Conservation (phyloP, 2,329 filamentous ascomycete species). For the Xylariaceae sp. region DNA sequence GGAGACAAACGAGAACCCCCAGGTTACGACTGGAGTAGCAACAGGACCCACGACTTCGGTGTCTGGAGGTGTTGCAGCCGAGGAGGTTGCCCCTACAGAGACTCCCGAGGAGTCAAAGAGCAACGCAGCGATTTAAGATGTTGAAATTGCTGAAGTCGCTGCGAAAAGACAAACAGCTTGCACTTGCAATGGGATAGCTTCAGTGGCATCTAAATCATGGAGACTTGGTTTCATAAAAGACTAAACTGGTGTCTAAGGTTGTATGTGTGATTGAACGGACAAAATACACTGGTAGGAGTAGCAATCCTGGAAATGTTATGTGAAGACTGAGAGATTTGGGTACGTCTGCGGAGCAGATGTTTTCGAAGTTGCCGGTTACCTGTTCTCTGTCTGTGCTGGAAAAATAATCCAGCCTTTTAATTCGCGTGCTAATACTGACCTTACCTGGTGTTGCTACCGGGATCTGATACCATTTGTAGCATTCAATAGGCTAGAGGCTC, state of each 20-base stretch:
- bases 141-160: not conserved
- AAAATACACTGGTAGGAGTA: no score
- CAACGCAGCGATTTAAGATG: conserved; percentile 2
- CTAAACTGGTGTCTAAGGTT: no score
- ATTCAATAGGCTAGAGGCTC: conserved; percentile 4
- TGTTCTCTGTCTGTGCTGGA: conserved; percentile 3
- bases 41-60: conserved; percentile 15
- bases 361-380: not conserved
- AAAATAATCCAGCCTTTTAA: not conserved
- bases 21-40: conserved; percentile 24
- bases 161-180: conserved; percentile 1
- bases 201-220: not conserved
- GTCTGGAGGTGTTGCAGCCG: conserved; percentile 8
- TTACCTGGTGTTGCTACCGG: conserved; percentile 4
- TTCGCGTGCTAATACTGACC: conserved; percentile 2
- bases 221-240: not conserved
- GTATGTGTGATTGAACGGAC: no score
- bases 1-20: conserved; percentile 6
- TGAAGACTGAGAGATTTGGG: not conserved
- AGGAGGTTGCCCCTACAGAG: conserved; percentile 2
- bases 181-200: not conserved
- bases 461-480: conserved; percentile 25
- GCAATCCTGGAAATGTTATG: no score
- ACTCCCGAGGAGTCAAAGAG: conserved; percentile 6
- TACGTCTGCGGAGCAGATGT: not conserved